A percentile compares a stretch with the other conserved stretches of the same genome.
These are phyloP conservation scores for Sordaria brevicollis DNA, from an alignment of 495 filamentous ascomycete genomes.

Conservation along the genomic window DNA sequence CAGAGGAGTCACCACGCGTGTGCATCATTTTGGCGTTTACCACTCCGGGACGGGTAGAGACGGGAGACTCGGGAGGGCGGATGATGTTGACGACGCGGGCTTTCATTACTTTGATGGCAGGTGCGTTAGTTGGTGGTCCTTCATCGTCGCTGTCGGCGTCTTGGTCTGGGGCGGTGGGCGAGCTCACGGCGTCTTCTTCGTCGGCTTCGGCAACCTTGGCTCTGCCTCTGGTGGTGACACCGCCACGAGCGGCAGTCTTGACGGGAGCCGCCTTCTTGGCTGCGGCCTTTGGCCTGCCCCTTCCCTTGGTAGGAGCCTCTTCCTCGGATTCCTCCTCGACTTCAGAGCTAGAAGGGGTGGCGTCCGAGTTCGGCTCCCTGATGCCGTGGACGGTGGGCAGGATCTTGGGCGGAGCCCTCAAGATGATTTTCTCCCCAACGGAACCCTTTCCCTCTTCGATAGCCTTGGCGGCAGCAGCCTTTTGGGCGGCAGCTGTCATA, in stretches of 20 bases:
- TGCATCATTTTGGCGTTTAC: not conserved
- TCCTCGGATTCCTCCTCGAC: not conserved
- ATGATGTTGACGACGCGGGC: not conserved
- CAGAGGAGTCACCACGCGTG: too few relatives aligned
- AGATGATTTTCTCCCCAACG: not conserved
- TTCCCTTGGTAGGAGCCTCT: not conserved
- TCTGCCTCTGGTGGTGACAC: not conserved
- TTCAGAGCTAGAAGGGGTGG: not conserved
- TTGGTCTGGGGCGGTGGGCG: not conserved
- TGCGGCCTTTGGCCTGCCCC: not conserved
- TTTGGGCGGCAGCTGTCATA: not conserved
- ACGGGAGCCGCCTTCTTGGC: not conserved
- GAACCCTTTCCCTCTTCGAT: not conserved
- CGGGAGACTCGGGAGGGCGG: not conserved
- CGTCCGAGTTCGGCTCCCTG: not conserved
- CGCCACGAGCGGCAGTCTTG: not conserved
- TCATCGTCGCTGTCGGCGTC: not conserved
- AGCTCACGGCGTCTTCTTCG: not conserved
- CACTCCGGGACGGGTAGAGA: not conserved
- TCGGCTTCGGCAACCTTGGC: not conserved
- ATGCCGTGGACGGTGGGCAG: not conserved
- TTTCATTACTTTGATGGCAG: not conserved
- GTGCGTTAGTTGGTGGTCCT: not conserved
- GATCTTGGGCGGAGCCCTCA: not conserved
- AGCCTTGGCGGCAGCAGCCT: not conserved